These are phyloP conservation scores for Macrophomina tecta DNA, from an alignment of 2,329 filamentous ascomycete species.

Conservation along the genomic window DNA sequence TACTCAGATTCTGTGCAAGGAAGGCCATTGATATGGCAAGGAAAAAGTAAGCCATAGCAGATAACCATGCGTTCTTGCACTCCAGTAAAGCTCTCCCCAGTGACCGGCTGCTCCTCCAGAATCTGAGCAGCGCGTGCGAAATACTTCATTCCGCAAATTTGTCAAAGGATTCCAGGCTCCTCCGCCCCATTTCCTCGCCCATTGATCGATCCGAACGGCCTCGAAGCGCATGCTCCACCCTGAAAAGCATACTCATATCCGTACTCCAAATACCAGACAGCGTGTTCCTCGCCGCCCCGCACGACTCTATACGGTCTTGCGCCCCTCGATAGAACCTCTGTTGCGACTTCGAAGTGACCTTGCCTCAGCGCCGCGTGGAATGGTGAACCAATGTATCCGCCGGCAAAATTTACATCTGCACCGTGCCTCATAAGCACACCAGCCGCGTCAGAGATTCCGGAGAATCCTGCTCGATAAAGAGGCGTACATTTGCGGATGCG, in stretches of 20 bases:
- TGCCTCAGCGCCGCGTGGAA: constrained; percentile 2
- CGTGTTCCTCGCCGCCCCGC: not conserved
- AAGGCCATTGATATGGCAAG: too few relatives aligned
- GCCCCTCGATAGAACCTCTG: not conserved
- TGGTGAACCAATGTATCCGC: not conserved
- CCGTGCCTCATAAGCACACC: not conserved
- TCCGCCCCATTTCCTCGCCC: too few relatives aligned
- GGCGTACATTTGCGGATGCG: fast-evolving
- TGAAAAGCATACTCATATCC: not conserved
- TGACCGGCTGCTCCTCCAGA: too few relatives aligned
- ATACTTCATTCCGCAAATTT: too few relatives aligned
- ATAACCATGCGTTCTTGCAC: too few relatives aligned
- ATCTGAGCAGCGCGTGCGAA: too few relatives aligned
- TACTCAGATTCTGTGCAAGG: too few relatives aligned
- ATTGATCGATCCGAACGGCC: too few relatives aligned
- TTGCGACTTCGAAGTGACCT: not conserved
- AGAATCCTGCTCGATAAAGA: not conserved
- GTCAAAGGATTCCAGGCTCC: too few relatives aligned
- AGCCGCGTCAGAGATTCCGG: not conserved
- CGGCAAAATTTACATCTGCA: not conserved
- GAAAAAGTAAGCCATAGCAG: too few relatives aligned
- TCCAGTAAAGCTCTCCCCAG: too few relatives aligned
- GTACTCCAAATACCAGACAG: constrained; percentile 2
- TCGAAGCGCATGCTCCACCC: not conserved
- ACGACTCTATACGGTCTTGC: not conserved